These are phyloP conservation scores for Gaeumannomyces tritici DNA, from an alignment of 2,329 filamentous ascomycete genomes.

Conservation along the genomic window DNA sequence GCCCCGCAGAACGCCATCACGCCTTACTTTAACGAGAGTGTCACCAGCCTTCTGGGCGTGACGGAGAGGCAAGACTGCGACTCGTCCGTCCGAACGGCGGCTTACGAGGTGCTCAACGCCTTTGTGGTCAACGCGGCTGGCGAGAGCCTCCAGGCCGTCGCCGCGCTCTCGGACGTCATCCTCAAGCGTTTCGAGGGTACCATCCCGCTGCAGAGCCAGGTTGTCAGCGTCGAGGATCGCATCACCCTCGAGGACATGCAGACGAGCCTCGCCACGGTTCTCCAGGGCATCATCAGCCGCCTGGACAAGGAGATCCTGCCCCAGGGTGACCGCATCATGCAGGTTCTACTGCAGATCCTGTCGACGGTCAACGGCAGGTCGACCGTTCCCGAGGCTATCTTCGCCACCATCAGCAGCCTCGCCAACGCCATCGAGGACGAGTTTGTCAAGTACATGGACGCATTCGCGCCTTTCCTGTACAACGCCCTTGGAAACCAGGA, in stretches of 20 bases:
- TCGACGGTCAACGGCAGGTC: slow-evolving; percentile 73
- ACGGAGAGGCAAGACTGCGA: slow-evolving; percentile 78
- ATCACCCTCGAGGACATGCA: slow-evolving; percentile 97
- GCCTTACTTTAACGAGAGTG: slow-evolving; percentile 85
- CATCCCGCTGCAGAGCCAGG: slow-evolving; percentile 78
- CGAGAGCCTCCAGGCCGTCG: slow-evolving; percentile 74
- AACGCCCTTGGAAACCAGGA: slow-evolving; percentile 93
- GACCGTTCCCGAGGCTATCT: slow-evolving; percentile 87
- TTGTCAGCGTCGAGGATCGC: slow-evolving; percentile 93
- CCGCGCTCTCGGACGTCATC: slow-evolving; percentile 75
- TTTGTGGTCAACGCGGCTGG: slow-evolving; percentile 87
- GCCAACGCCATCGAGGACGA: slow-evolving; percentile 86
- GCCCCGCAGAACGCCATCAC: slow-evolving; percentile 73
- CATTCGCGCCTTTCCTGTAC: slow-evolving; percentile 86
- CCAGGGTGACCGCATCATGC: slow-evolving; percentile 90
- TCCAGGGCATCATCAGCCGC: slow-evolving; percentile 84
- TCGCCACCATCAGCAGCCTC: slow-evolving; percentile 84
- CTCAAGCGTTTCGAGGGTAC: slow-evolving; percentile 88
- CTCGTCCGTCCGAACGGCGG: slow-evolving; percentile 83
- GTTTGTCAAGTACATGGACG: slow-evolving; percentile 96
- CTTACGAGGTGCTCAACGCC: slow-evolving; percentile 92
- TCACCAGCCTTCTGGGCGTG: slow-evolving; percentile 73
- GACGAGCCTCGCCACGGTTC: slow-evolving; percentile 83
- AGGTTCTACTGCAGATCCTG: slow-evolving; percentile 73
- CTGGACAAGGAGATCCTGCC: slow-evolving; percentile 86